Base-by-base conservation (phyloP, 2,329 filamentous ascomycete genomes). In the Phaeosphaeria sp. region DNA sequence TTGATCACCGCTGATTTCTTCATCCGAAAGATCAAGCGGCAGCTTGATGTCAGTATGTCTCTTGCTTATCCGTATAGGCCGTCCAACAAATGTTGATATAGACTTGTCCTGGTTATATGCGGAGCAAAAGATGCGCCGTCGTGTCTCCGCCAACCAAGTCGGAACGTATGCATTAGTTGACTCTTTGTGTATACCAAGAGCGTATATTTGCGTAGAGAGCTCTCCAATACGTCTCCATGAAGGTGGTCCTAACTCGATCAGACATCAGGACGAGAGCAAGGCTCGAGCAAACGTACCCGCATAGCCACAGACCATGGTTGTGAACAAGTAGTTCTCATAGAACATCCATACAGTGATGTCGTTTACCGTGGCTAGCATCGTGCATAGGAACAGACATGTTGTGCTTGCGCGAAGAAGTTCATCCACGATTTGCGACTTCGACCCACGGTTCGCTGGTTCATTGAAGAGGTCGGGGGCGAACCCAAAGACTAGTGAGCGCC, bases 291-390 rank as follows among this genome's bases (percentile, higher is more conserved):
- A 53, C 74, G 56, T 30, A 78, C 78, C 77, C 1, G 74, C 71
- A 48, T 74, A 75, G 0, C 77, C 77, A 42, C 75, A 72, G 6
- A 78, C 66, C 63, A 77, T 65, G 17, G 66, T 67, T 0, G 75
- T 75, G 25, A 80, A 64, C 1, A 76, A 52, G 9, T 77, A 70
- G 49, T 76, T 80, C 22, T 80, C 59, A 39, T 71, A 69, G 42
- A 68, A 68, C 64, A 75, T 68, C 74, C 73, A 76, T 0, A 72
- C 56, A 2, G 64, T 69, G 20, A 80, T 51, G 46, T 80, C 78
- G 48, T 80, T 80, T 2, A 75, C 68, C 2, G 76, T 73, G 4
- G 73, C 74, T 15, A 80, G 65, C 43, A 76, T 64, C 4, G 70
- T 77, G 54, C 75, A 78, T 8, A 80, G 66, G 2, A 77, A 68